Conservation (phyloP, 495 filamentous ascomycete genomes). For the Neurospora africana region DNA sequence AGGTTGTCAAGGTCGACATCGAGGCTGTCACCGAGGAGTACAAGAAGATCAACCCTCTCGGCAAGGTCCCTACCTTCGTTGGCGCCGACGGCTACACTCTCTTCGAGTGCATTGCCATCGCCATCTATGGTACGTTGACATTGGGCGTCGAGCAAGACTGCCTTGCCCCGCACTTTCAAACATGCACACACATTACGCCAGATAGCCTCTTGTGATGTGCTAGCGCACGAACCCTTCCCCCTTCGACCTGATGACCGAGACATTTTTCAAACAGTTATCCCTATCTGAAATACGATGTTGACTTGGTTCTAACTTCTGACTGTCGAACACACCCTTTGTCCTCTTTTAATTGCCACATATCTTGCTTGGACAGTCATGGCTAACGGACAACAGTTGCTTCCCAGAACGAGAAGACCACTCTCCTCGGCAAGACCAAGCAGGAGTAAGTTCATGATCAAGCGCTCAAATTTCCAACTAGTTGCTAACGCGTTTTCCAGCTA, state of each 20-base stretch:
- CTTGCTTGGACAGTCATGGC: slow-evolving; percentile 20
- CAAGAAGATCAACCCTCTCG: slow-evolving; percentile 73
- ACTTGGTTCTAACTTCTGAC: slow-evolving; percentile 51
- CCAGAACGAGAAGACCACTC: slow-evolving; percentile 99
- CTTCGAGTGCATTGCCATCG: slow-evolving; percentile 85
- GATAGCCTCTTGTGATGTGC: neutral
- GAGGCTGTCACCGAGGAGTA: slow-evolving; percentile 57
- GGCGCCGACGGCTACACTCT: slow-evolving; percentile 87
- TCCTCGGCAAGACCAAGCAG: slow-evolving; percentile 99
- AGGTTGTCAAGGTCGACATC: slow-evolving; percentile 63
- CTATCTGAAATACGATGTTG: slow-evolving; percentile 92
- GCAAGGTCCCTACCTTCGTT: slow-evolving; percentile 85
- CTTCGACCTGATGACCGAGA: slow-evolving; percentile 61
- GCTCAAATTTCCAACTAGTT: neutral
- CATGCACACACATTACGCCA: neutral
- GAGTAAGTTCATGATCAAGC: slow-evolving; percentile 46
- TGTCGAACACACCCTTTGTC: slow-evolving; percentile 12
- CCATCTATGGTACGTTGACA: slow-evolving; percentile 80
- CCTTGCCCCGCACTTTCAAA: slow-evolving; percentile 15
- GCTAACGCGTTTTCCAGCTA: slow-evolving; percentile 40
- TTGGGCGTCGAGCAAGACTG: slow-evolving; percentile 1
- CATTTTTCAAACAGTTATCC: slow-evolving; percentile 86
- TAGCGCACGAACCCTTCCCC: slow-evolving; percentile 1
- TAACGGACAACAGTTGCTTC: slow-evolving; percentile 66
- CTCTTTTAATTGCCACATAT: slow-evolving; percentile 8